These are phyloP conservation scores for Cylindrotheca closterium DNA, from an alignment of 108 stramenopile species.

Conservation along the genomic window DNA sequence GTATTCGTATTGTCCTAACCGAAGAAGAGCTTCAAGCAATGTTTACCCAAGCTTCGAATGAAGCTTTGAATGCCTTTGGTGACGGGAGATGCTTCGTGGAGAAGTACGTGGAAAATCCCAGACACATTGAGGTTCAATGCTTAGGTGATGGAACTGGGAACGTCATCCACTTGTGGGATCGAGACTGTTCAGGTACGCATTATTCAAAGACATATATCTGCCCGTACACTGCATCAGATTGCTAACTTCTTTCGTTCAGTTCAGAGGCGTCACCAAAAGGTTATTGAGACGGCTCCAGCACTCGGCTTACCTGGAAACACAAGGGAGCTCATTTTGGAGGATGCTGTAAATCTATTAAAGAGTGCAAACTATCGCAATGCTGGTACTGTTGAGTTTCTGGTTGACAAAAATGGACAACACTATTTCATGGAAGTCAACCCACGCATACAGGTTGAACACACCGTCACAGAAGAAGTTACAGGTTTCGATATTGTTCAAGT, in stretches of 20 bases:
- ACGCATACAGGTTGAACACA: slow-evolving; percentile 91
- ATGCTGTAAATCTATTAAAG: slow-evolving; percentile 70
- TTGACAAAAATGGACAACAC: slow-evolving; percentile 85
- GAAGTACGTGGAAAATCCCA: slow-evolving; percentile 87
- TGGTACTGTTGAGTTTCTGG: slow-evolving; percentile 96
- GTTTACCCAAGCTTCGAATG: slow-evolving; percentile 76
- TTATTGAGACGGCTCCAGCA: slow-evolving; percentile 94
- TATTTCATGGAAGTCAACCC: slow-evolving; percentile 97
- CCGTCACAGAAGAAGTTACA: slow-evolving; percentile 90
- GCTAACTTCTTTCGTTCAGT: slow-evolving; percentile 30
- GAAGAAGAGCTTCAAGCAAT: slow-evolving; percentile 62
- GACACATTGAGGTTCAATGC: slow-evolving; percentile 97
- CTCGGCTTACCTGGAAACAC: slow-evolving; percentile 68
- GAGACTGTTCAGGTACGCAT: slow-evolving; percentile 75
- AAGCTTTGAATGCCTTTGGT: slow-evolving; percentile 91
- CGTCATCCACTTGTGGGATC: slow-evolving; percentile 92
- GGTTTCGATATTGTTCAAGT: slow-evolving; percentile 89
- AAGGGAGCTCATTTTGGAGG: slow-evolving; percentile 71
- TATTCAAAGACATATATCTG: neutral
- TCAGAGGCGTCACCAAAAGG: slow-evolving; percentile 98
- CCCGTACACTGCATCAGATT: neutral
- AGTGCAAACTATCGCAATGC: slow-evolving; percentile 89
- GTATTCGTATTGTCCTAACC: slow-evolving; percentile 91
- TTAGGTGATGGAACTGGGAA: slow-evolving; percentile 93
- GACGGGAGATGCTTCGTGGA: slow-evolving; percentile 94